Conservation (phyloP, 805 yeast species). For the Barnettozyma salicaria region DNA sequence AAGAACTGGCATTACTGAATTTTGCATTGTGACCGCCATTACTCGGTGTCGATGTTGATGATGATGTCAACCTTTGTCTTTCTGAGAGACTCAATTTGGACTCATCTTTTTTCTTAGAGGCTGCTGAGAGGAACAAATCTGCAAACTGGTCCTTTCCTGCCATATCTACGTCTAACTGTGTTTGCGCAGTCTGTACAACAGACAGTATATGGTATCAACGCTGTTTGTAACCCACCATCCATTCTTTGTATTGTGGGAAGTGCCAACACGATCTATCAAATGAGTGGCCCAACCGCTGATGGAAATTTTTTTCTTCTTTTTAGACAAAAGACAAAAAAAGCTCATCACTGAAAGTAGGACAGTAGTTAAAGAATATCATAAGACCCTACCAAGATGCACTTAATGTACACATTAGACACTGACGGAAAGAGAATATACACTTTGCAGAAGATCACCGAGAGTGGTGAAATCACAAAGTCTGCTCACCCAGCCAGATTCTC, state of each 20-base stretch:
- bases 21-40: not conserved
- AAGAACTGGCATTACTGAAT: slow-evolving; percentile 15
- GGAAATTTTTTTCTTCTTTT: too few species aligned
- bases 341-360: slow-evolving; percentile 4
- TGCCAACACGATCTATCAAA: too few species aligned
- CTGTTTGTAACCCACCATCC: too few species aligned
- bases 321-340: not conserved
- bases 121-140: slow-evolving; percentile 19
- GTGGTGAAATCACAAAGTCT: slow-evolving; percentile 94
- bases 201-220: too few species aligned
- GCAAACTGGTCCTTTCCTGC: slow-evolving; percentile 24
- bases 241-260: too few species aligned
- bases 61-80: slow-evolving; percentile 28
- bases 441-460: slow-evolving; percentile 68
- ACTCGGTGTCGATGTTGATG: slow-evolving; percentile 7
- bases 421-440: slow-evolving; percentile 97
- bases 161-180: too few species aligned
- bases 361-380: not conserved
- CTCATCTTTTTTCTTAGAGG: slow-evolving; percentile 21
- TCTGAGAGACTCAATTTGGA: slow-evolving; percentile 31
- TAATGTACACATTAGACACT: slow-evolving; percentile 93
- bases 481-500: slow-evolving; percentile 99
- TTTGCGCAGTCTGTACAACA: too few species aligned
- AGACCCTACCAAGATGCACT: slow-evolving; percentile 63
- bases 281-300: too few species aligned